Evolutionary conservation across 2,329 filamentous ascomycete genomes (phyloP).

Genomic region (Taxawa tesnikishii): DNA sequence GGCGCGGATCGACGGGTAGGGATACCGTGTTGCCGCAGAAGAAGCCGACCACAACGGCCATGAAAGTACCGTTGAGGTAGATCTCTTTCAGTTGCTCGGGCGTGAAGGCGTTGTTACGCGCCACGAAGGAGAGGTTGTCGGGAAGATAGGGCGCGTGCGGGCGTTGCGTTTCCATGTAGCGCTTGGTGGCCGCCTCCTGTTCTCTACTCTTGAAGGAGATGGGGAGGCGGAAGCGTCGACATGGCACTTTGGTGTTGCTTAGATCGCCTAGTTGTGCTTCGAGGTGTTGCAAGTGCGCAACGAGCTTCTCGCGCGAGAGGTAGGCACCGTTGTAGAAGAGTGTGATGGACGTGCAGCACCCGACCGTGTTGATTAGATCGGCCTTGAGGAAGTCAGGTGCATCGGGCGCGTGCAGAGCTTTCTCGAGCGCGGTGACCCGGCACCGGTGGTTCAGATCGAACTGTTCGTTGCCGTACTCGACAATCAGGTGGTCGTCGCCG

Average conservation of each 20-base stretch:
- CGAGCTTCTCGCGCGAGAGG: conserved; percentile 22
- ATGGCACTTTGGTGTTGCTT: conserved; percentile 26
- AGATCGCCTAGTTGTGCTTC: conserved; percentile 31
- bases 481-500: conserved; percentile 39
- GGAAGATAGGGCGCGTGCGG: conserved; percentile 50
- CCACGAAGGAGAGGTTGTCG: conserved; percentile 47
- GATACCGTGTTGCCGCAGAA: conserved; percentile 41
- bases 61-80: conserved; percentile 37
- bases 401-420: conserved; percentile 29
- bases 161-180: conserved; percentile 51
- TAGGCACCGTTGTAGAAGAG: conserved; percentile 28
- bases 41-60: conserved; percentile 43
- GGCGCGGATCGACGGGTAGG: conserved; percentile 41
- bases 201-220: conserved; percentile 30
- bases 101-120: conserved; percentile 42
- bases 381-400: conserved; percentile 24
- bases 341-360: conserved; percentile 34
- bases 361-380: conserved; percentile 38
- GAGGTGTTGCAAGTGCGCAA: conserved; percentile 24
- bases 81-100: conserved; percentile 38
- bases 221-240: conserved; percentile 29
- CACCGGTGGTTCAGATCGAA: conserved; percentile 47
- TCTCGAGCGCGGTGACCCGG: conserved; percentile 41
- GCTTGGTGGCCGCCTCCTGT: conserved; percentile 39
- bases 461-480: conserved; percentile 45